Conservation (phyloP, 148 eudicot species). For the Chenopodium formosanum region DNA sequence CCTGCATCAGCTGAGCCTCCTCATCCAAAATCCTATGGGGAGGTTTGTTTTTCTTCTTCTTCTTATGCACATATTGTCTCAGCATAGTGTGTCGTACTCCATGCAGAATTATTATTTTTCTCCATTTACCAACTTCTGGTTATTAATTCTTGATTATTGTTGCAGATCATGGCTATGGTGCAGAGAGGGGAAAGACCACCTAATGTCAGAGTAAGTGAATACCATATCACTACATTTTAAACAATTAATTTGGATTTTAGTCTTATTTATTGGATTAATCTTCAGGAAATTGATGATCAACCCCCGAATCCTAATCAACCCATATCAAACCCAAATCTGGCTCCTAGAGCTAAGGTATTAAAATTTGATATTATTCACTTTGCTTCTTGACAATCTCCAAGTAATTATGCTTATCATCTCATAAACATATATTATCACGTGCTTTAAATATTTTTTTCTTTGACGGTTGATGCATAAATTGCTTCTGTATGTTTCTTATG, state of each 20-base stretch:
- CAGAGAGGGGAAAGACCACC: slow-evolving; percentile 92
- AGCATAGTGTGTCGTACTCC: neutral
- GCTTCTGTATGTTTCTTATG: neutral
- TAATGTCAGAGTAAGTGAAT: slow-evolving; percentile 67
- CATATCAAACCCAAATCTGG: slow-evolving; percentile 63
- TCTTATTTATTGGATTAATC: slow-evolving; percentile 7
- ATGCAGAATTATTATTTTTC: neutral
- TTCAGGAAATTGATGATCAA: slow-evolving; percentile 84
- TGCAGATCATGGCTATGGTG: slow-evolving; percentile 89
- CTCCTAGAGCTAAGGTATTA: slow-evolving; percentile 77
- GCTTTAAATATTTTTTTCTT: neutral
- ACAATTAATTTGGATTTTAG: neutral
- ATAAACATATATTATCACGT: no score
- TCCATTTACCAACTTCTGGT: neutral
- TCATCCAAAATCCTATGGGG: slow-evolving; percentile 75
- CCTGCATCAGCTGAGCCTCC: slow-evolving; percentile 66
- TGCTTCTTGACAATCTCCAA: neutral
- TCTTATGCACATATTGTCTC: neutral
- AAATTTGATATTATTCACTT: neutral
- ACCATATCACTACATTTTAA: neutral
- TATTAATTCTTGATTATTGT: slow-evolving; percentile 19
- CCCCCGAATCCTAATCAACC: slow-evolving; percentile 97
- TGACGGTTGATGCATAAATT: neutral
- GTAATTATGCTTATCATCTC: neutral
- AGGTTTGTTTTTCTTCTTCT: slow-evolving; percentile 35